Percentiles rank a stretch among this genome's conserved stretches.
phyloP scores from a whole-genome alignment of 768 basidiomycete species.

The Solioccasus polychromus region DNA sequence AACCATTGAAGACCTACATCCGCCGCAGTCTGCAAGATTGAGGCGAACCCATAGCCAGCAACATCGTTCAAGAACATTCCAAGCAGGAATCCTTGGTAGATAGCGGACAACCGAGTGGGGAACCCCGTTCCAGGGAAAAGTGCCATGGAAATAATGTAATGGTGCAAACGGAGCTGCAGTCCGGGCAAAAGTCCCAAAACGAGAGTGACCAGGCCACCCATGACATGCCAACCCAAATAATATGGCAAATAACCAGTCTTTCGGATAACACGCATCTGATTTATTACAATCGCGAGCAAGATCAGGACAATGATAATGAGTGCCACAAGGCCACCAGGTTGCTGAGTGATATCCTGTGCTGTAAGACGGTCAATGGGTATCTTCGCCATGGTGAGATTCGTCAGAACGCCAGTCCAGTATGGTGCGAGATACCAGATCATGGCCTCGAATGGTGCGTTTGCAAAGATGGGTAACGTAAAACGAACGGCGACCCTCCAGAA shows the following conservation, averaged over 20 bases:
- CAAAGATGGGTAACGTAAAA: conserved; percentile 69
- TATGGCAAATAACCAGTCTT: conserved; percentile 81
- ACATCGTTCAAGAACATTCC: conserved; percentile 81
- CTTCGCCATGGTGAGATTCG: conserved; percentile 66
- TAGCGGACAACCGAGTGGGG: conserved; percentile 73
- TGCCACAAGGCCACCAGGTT: conserved; percentile 64
- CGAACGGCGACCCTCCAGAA: conserved; percentile 79
- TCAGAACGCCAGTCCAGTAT: conserved; percentile 76
- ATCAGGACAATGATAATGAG: conserved; percentile 67
- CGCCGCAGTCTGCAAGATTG: conserved; percentile 71
- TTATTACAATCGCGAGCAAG: conserved; percentile 56
- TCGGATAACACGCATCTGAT: conserved; percentile 79
- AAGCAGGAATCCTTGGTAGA: conserved; percentile 78
- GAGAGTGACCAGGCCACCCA: conserved; percentile 62
- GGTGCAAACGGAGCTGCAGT: conserved; percentile 70
- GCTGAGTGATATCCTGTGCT: conserved; percentile 59
- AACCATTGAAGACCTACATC: conserved; percentile 45
- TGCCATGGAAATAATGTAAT: conserved; percentile 75
- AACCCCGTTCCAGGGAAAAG: conserved; percentile 79
- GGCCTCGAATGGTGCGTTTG: conserved; percentile 66
- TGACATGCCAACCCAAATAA: conserved; percentile 71
- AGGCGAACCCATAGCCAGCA: conserved; percentile 76
- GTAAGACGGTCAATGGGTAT: conserved; percentile 80
- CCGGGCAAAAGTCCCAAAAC: conserved; percentile 70
- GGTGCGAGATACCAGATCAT: conserved; percentile 71